These are phyloP conservation scores for Acanthochlamys bracteata DNA, from an alignment of 106 monocot genomes.

Conservation along the genomic window DNA sequence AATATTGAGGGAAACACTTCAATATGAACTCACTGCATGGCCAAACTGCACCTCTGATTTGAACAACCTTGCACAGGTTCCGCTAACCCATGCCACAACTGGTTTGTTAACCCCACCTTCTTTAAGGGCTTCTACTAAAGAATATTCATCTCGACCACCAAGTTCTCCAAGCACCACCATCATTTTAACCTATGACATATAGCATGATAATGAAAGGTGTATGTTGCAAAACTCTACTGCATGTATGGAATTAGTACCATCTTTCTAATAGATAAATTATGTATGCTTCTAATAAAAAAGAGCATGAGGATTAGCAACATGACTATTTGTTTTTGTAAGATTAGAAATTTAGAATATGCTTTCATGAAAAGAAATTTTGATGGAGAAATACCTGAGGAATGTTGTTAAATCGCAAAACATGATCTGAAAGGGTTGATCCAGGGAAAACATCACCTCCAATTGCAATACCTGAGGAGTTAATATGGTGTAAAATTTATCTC, in stretches of 20 bases:
- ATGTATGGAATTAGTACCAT: too few species aligned
- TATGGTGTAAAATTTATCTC: neutral
- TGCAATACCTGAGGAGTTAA: constrained; percentile 69
- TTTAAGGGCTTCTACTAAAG: constrained; percentile 87
- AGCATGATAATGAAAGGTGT: neutral
- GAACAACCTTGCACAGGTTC: constrained; percentile 89
- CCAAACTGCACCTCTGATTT: constrained; percentile 99
- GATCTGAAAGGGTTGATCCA: constrained; percentile 96
- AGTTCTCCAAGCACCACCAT: constrained; percentile 96
- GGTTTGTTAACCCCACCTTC: constrained; percentile 84
- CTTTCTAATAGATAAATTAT: too few species aligned
- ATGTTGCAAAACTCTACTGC: too few species aligned
- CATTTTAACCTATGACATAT: constrained; percentile 70
- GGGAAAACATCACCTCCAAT: constrained; percentile 99
- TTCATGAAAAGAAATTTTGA: too few species aligned
- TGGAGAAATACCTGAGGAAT: constrained; percentile 91
- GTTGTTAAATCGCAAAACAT: constrained; percentile 87
- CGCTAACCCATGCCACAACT: constrained; percentile 99
- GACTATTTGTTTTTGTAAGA: too few species aligned
- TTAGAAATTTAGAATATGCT: too few species aligned
- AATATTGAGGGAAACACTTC: too few species aligned
- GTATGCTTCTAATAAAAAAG: too few species aligned
- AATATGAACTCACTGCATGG: constrained; percentile 87
- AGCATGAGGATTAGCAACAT: too few species aligned
- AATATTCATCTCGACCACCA: constrained; percentile 91